A percentile compares a stretch with the other conserved stretches of the same genome.
Conservation (phyloP, 2,329 filamentous ascomycete genomes). For the Nothopassalora personata region DNA sequence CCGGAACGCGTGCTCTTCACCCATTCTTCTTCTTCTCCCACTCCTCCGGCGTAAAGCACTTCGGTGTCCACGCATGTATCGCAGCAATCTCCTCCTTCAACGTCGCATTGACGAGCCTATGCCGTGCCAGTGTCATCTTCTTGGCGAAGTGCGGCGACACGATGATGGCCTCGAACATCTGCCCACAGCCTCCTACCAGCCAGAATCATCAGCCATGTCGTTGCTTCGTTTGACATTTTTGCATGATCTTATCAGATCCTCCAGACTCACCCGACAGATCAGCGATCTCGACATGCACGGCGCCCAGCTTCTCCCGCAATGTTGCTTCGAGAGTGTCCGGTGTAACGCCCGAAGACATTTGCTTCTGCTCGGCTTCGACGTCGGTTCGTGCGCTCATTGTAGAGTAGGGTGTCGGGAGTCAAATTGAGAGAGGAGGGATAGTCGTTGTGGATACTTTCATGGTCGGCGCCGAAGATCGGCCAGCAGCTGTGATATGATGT, state of each 20-base stretch:
- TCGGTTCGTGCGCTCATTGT: conserved; percentile 43
- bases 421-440: not conserved
- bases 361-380: conserved; percentile 46
- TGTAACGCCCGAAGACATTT: conserved; percentile 55
- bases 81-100: conserved; percentile 82
- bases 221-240: not conserved
- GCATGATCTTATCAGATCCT: conserved; percentile 4
- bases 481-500: not conserved
- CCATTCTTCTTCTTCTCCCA: conserved; percentile 62
- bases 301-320: conserved; percentile 64
- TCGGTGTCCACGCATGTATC: conserved; percentile 93
- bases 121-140: conserved; percentile 69
- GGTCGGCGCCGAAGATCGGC: not conserved
- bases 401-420: not conserved
- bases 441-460: not conserved
- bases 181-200: conserved; percentile 59
- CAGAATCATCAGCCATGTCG: not conserved
- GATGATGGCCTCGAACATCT: conserved; percentile 65
- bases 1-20: not conserved
- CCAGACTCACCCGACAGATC: conserved; percentile 74
- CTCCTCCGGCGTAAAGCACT: conserved; percentile 87
- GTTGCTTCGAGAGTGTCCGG: conserved; percentile 64
- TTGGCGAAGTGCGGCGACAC: conserved; percentile 51
- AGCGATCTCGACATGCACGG: conserved; percentile 76
- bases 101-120: conserved; percentile 77